Conservation (phyloP, 306 rosid species). For the Trifolium subterraneum region DNA sequence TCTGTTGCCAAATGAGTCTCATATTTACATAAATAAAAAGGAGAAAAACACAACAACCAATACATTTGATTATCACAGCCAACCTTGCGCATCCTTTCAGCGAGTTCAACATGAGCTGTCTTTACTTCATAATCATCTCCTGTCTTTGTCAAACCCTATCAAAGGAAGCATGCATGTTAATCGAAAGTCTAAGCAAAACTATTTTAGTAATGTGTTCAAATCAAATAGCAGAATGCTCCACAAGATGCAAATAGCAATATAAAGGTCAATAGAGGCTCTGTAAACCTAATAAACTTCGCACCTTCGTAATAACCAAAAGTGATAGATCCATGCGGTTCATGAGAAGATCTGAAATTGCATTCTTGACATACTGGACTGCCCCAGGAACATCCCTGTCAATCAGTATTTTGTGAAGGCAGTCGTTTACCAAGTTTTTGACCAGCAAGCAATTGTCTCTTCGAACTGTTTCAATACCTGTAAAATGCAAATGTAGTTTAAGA, state of each 20-base stretch:
- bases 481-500: conserved; percentile 36
- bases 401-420: conserved; percentile 88
- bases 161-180: conserved; percentile 34
- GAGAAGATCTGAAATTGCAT: conserved; percentile 93
- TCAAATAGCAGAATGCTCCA: conserved; percentile 30
- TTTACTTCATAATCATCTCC: conserved; percentile 99
- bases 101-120: conserved; percentile 97
- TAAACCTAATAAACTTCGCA: conserved; percentile 39
- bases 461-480: conserved; percentile 91
- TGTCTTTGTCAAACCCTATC: conserved; percentile 90
- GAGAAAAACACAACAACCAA: conserved; percentile 16
- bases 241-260: conserved; percentile 20
- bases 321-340: conserved; percentile 98
- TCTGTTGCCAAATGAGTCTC: conserved; percentile 8
- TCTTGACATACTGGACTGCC: conserved; percentile 92
- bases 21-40: conserved; percentile 1
- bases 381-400: conserved; percentile 91
- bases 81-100: conserved; percentile 99
- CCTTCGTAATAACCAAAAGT: conserved; percentile 96
- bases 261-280: conserved; percentile 10
- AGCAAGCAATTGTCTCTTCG: conserved; percentile 96
- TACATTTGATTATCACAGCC: conserved; percentile 42
- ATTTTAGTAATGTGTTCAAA: conserved; percentile 16
- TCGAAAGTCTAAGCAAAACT: conserved; percentile 20
- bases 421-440: conserved; percentile 92